Evolutionary conservation across 2,329 filamentous ascomycete genomes (phyloP), one percentile per base, ranked within the genome.

Genomic region (Hymenoscyphus occultus): DNA sequence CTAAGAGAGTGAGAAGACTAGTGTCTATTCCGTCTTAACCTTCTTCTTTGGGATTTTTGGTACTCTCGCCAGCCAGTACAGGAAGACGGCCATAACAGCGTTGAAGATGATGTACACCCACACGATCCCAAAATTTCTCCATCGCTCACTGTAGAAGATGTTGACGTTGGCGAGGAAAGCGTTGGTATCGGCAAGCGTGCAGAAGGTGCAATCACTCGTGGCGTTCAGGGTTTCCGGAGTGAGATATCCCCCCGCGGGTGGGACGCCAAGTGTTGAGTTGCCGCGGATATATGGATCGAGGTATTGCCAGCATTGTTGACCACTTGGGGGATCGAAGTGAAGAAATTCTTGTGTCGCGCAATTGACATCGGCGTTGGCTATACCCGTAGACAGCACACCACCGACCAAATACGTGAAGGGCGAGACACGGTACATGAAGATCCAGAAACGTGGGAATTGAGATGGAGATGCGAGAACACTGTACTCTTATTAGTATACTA

Each of bases 391-490:
- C 0, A 94, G 76, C 79, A 96, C 87, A 28, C 88, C 90, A 10
- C 84, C 83, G 32, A 94, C 86, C 16, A 95, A 80, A 75, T 96
- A 97, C 0, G 90, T 93, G 63, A 97, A 90, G 0, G 93, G 92
- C 0, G 89, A 92, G 59, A 93, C 79, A 58, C 90, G 86, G 77
- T 94, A 94, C 88, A 93, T 91, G 81, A 92, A 92, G 71, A 89
- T 87, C 90, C 91, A 94, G 82, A 93, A 93, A 5, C 84, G 79
- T 0, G 91, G 90, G 40, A 94, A 83, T 1, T 78, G 76, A 2
- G 78, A 76, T 0, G 89, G 88, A 5, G 80, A 79, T 35, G 87
- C 87, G 67, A 96, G 83, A 60, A 95, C 89, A 82, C 62, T 64
- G 28, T n/a, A 3, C 9, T n/a, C 6, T 7, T 19, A 35, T 64